phyloP scores from a whole-genome alignment of 768 basidiomycete species.

The Brasilioporus rufonigricans region DNA sequence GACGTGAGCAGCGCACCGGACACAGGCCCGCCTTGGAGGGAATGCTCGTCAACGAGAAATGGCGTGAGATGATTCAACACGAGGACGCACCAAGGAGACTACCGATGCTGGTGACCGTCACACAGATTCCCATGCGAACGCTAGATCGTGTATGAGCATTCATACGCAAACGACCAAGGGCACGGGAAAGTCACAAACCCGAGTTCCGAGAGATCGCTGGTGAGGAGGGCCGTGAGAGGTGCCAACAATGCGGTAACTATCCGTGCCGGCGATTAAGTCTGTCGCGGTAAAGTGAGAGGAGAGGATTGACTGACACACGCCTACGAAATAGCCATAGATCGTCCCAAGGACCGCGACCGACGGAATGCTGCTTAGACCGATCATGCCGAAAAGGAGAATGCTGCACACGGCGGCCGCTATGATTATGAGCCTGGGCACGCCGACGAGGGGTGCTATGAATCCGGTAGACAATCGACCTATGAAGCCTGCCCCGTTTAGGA shows the following conservation, averaged over 20 bases:
- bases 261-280: neutral
- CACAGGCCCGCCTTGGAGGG: slow-evolving; percentile 47
- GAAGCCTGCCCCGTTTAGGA: slow-evolving; percentile 50
- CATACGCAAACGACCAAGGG: no score
- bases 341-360: slow-evolving; percentile 40
- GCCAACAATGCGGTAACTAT: slow-evolving; percentile 38
- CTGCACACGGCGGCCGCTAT: slow-evolving; percentile 32
- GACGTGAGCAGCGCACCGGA: slow-evolving; percentile 55
- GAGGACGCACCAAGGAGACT: slow-evolving; percentile 20
- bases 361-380: slow-evolving; percentile 35
- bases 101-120: slow-evolving; percentile 12
- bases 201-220: slow-evolving; percentile 48
- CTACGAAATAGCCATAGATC: slow-evolving; percentile 48
- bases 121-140: slow-evolving; percentile 27
- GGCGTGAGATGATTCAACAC: neutral
- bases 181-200: slow-evolving; percentile 33
- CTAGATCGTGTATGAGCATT: slow-evolving; percentile 1
- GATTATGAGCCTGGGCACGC: slow-evolving; percentile 43
- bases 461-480: slow-evolving; percentile 51
- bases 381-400: slow-evolving; percentile 42
- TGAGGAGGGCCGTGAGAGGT: slow-evolving; percentile 43
- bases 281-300: neutral
- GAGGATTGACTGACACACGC: slow-evolving; percentile 32
- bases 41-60: no score
- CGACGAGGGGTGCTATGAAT: slow-evolving; percentile 40